phyloP scores from a whole-genome alignment of 805 yeast genomes.

The Jamesozyma gamospora region DNA sequence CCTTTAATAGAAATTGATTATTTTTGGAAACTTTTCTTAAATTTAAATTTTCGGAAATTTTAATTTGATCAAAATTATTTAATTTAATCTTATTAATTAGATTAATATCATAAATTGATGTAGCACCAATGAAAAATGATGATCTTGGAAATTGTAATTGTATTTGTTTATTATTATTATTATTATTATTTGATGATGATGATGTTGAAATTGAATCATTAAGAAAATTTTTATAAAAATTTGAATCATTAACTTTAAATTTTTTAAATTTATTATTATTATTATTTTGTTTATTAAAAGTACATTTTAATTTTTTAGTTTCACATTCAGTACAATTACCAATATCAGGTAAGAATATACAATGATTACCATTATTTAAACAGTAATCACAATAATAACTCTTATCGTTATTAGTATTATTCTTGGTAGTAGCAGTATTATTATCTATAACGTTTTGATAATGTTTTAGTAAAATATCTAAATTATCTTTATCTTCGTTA shows the following conservation, averaged over 20 bases:
- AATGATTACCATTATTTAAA: constrained; percentile 66
- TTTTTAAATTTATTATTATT: background rate
- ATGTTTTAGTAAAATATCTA: constrained; percentile 23
- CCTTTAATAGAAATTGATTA: constrained; percentile 68
- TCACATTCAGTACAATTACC: constrained; percentile 70
- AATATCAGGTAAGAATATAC: constrained; percentile 57
- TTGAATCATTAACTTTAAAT: background rate
- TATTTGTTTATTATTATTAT: background rate
- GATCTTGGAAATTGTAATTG: constrained; percentile 70
- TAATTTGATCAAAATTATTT: constrained; percentile 73
- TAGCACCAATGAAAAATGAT: constrained; percentile 79
- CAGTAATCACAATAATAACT: constrained; percentile 71
- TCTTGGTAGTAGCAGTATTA: too few species aligned
- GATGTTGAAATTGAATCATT: background rate
- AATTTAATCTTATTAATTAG: constrained; percentile 54
- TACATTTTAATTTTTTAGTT: constrained; percentile 60
- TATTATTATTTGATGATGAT: background rate
- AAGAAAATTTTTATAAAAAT: too few species aligned
- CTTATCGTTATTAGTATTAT: too few species aligned
- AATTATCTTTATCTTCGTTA: constrained; percentile 9
- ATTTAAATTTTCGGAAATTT: constrained; percentile 52
- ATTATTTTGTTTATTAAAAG: constrained; percentile 39
- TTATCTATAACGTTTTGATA: constrained; percentile 21
- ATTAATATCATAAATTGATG: constrained; percentile 70
- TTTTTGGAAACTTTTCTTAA: constrained; percentile 71